Percentiles rank a stretch among this genome's conserved stretches.
These are phyloP conservation scores for Aspergillus sparsus DNA, from an alignment of 495 filamentous ascomycete genomes.

Conservation along the genomic window DNA sequence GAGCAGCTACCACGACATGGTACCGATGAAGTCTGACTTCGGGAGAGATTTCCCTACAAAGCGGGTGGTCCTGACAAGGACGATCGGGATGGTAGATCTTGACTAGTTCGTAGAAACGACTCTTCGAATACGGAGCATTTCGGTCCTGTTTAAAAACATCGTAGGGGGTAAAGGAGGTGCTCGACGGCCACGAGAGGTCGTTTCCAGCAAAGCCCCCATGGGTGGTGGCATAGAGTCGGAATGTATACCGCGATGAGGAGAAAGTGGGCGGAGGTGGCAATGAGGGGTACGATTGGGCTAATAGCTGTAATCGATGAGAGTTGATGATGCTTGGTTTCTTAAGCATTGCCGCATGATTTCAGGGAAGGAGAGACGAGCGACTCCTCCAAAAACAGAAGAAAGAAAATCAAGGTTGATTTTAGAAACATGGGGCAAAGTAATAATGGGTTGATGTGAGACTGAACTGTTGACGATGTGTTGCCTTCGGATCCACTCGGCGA, in stretches of 20 bases:
- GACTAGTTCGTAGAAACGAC: constrained; percentile 82
- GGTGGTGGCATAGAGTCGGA: constrained; percentile 36
- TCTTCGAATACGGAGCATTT: constrained; percentile 73
- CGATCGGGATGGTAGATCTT: constrained; percentile 96
- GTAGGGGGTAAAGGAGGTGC: constrained; percentile 70
- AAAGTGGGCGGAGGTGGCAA: constrained; percentile 21
- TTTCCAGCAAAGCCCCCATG: constrained; percentile 25
- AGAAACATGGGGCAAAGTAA: neutral
- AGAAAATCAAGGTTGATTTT: neutral
- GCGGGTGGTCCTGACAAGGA: constrained; percentile 49
- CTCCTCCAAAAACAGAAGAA: constrained; percentile 8
- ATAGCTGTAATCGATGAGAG: constrained; percentile 32
- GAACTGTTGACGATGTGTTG: neutral
- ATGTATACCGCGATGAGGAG: constrained; percentile 4
- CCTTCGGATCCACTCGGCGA: too few relatives aligned
- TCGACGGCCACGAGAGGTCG: constrained; percentile 41
- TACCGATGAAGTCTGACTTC: constrained; percentile 78
- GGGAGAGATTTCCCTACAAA: constrained; percentile 50
- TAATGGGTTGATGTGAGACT: neutral
- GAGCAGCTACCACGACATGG: constrained; percentile 79
- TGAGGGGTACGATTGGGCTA: constrained; percentile 28
- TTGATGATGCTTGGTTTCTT: constrained; percentile 32
- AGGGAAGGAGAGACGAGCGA: constrained; percentile 20
- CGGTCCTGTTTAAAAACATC: constrained; percentile 73
- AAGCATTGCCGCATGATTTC: constrained; percentile 47